Base-by-base conservation (phyloP, 495 filamentous ascomycete species). In the Penicillium manginii region DNA sequence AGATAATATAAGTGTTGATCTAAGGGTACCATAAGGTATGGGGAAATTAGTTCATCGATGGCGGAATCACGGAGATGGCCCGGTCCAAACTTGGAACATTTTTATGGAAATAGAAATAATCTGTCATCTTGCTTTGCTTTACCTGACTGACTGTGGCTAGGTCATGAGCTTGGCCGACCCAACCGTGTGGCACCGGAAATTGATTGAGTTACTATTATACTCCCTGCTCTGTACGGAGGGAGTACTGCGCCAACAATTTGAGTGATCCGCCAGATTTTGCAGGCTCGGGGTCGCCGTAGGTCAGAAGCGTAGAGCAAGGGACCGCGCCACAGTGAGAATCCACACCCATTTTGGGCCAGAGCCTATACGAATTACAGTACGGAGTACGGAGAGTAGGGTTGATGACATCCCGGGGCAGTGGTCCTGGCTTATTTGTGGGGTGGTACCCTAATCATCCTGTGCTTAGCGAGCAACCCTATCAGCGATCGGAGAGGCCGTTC, bases 361-460 rank as follows among this genome's bases (percentile, higher is more conserved):
- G 26, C 2, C 26, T 29, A 29, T 29, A 29, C 26, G 26, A 8
- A 29, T 29, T 29, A 29, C 26, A 29, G 26, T 29, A 29, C 26
- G 26, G 26, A 29, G 26, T 29, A 29, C 26, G 26, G 26, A 29
- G 26, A 29, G 26, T 29, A 29, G 26, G 40, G 17, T 43, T 43
- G 40, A 18, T 54, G 40, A 52, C 23, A 55, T 35, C 29, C 58
- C 61, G 50, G 50, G 46, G n/a, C 55, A 55, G 59, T 54, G 61
- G 58, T 51, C 47, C 64, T 23, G 55, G 61, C 58, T 37, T 51
- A 43, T 48, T 43, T 15, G 57, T 52, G 61, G 52, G 31, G 61
- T 51, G 48, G 59, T 54, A 55, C 58, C 51, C 49, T 62, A 60
- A 55, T 59, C 55, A 56, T 61, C 58, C 61, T 64, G 40, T 61